Base-by-base conservation (phyloP, 2,329 filamentous ascomycete genomes). In the Alternaria longipes region DNA sequence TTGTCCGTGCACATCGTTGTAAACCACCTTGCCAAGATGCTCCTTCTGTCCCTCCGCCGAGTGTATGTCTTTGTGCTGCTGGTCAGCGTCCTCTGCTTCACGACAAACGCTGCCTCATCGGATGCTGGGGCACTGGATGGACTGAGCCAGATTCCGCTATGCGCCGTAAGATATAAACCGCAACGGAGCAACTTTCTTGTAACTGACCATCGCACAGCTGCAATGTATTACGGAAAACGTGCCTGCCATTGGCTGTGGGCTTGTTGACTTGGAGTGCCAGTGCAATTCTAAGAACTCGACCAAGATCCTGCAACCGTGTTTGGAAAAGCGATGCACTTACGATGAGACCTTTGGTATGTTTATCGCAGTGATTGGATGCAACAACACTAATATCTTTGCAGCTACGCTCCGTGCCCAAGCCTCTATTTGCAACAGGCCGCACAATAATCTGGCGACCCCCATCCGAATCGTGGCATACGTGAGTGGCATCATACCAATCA, bases 271-370 rank as follows among this genome's bases (percentile, higher is more conserved):
- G 11, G 40, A 53, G 32, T 58, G 55, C 47, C 47, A 58, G 30
- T 53, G 55, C n/a, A 53, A 12, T 20, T 58, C 55, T n/a, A 58
- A 58, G 30, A 58, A 58, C 47, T 53, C 55, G 55, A 58, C 47
- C 55, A 24, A 42, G 8, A 53, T 58, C 12, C 32, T 58, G 40
- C 46, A 58, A 46, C 55, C 55, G 30, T 58, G 55, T n/a, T 38
- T 53, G 30, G 12, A 53, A 24, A 51, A 41, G n/a, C 14, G 26
- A 30, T 58, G 55, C 24, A 58, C 20, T 20, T 52, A 53, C 49
- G n/a, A 46, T 12, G 28, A 58, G n/a, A 53, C 30, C 3, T 58
- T 58, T 3, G 55, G 47, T 53, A 53, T 12, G 30, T 53, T 18
- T 8, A 7, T n/a, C 47, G 30, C 30, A 38, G 47, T 51, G 20